Base-by-base conservation (phyloP, 2,329 filamentous ascomycete genomes). In the Fusarium chlamydosporum region DNA sequence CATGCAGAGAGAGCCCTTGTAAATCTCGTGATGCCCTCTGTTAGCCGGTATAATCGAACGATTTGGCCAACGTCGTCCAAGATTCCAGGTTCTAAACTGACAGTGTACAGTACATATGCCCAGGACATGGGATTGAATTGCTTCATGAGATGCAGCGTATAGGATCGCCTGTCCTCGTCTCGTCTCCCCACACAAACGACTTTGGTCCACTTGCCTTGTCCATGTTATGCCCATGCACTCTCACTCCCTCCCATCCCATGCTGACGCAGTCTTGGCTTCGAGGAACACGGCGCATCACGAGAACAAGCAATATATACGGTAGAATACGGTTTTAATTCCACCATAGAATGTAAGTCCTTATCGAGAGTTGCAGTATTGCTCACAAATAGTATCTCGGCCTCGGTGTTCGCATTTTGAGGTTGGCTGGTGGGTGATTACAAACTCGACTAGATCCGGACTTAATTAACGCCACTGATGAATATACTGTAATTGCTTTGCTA, bases 111-210 rank as follows among this genome's bases (percentile, higher is more conserved):
- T 29, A 29, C 27, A 29, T 6, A 29, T 31, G 33, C 41, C 7
- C 33, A 38, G 41, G 18, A 18, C 53, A 57, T 51, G 20, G 52
- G 41, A 50, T 29, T 50, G 29, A 37, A 43, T 37, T 52, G 42
- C 35, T 41, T 34, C 27, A 29, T 42, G 41, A 37, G 41, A 18
- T 54, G 38, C 12, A 45, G 47, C 23, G 34, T 27, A 45, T 42
- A 29, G 59, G 40, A 47, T 46, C 42, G 46, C 41, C 52, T 52
- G 47, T 41, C 52, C 46, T 64, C 42, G 33, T 48, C 45, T 59
- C 23, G 40, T 59, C 63, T 64, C 64, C 59, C 65, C 65, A 56
- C 60, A 55, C 50, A 52, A 31, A 42, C 34, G 18, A 54, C 33
- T 34, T 48, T 51, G 47, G 41, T 61, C 50, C 63, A 66, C 56